A percentile compares a stretch with the other conserved stretches of the same genome.
Evolutionary conservation across 2,329 filamentous ascomycete species (phyloP).

Genomic region (Fusarium cicatricum): DNA sequence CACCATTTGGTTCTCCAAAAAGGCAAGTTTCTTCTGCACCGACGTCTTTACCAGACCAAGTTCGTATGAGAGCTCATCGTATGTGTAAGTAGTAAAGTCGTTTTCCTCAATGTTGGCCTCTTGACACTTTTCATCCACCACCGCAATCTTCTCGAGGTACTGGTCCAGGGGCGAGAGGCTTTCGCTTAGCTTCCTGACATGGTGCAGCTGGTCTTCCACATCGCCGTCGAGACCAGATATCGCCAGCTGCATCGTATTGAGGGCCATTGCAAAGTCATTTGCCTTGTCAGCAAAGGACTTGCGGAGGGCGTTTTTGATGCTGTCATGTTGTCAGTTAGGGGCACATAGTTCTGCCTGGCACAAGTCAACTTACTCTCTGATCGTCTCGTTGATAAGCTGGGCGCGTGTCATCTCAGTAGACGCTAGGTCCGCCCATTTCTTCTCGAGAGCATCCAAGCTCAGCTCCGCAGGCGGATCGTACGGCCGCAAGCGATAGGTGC

Average conservation of each 20-base stretch:
- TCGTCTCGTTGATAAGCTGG: constrained; percentile 96
- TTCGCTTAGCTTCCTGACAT: constrained; percentile 84
- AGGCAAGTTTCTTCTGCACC: constrained; percentile 94
- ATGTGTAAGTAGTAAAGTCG: constrained; percentile 99
- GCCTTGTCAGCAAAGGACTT: constrained; percentile 97
- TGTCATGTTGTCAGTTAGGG: constrained; percentile 48
- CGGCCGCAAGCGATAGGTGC: constrained; percentile 88
- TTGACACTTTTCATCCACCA: constrained; percentile 85
- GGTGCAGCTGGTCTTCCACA: constrained; percentile 90
- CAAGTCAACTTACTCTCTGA: constrained; percentile 75
- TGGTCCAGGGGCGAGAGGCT: constrained; percentile 90
- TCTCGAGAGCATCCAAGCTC: constrained; percentile 81
- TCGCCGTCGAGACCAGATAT: constrained; percentile 98
- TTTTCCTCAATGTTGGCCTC: constrained; percentile 99
- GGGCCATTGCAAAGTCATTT: constrained; percentile 94
- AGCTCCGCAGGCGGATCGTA: constrained; percentile 91
- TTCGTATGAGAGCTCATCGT: constrained; percentile 95
- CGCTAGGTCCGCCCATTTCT: constrained; percentile 81
- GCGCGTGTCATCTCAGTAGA: constrained; percentile 87
- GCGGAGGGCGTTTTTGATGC: constrained; percentile 93
- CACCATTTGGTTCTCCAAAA: constrained; percentile 98
- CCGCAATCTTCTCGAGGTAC: constrained; percentile 87
- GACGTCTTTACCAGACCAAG: constrained; percentile 89
- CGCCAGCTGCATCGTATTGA: constrained; percentile 93
- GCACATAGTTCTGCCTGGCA: background rate